Base-by-base conservation (phyloP, 371 early-diverging fungal species). In the Sporodiniella umbellata region DNA sequence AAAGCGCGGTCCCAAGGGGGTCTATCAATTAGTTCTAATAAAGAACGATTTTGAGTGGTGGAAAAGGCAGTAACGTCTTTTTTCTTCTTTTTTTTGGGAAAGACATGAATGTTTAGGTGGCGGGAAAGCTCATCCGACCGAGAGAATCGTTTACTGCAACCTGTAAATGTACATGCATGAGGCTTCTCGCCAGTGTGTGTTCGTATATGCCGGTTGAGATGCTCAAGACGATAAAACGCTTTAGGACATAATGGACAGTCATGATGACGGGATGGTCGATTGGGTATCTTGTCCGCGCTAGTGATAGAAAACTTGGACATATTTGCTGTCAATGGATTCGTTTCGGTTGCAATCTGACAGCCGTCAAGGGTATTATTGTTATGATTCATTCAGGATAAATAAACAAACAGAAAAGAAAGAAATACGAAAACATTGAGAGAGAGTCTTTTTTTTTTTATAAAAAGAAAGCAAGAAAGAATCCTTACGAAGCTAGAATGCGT, bases 101-200 rank as follows among this genome's bases (percentile, higher is more conserved):
- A 66, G 59, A 62, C 15, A 12, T 85, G 86, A 55, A 83, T 86
- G 53, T 77, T 76, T 62, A 70, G 66, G 67, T 90, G 90, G 37
- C 85, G 66, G 30, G 86, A 83, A 31, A 94, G 66, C 63, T 92
- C 90, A 68, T 93, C 94, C 23, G 86, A 84, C 45, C 91, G 80
- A 44, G 88, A 84, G 69, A 92, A 92, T 10, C 84, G 70, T 69
- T 89, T 89, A 23, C 71, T 75, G 62, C 93, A 92, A 37, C 77
- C 76, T 4, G 66, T 48, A 48, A 72, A 79, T n/a, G 73, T 57
- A 66, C 92, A 92, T 42, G 75, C 79, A 60, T 81, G 85, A 15
- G 92, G 92, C 51, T 83, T 86, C 63, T 92, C 92, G 22, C 90
- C 90, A 1, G 92, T 92, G 59, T 92, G 92, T 4, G 89, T 90